phyloP scores from a whole-genome alignment of 1,284 basidiomycete genomes.

The Cryptococcus sp. region DNA sequence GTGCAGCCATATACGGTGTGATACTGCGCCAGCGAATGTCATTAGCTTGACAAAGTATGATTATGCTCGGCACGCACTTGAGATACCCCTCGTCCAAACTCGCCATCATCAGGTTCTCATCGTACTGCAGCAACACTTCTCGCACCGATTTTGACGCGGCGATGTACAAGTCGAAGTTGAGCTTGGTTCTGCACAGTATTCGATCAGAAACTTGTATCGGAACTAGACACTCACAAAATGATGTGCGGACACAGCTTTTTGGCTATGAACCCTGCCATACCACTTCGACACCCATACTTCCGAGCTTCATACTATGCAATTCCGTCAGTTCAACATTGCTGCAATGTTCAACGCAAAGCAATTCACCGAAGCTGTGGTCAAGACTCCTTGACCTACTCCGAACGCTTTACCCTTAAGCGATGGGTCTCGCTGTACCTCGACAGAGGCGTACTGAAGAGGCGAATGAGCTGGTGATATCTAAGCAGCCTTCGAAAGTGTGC shows the following conservation, averaged over 20 bases:
- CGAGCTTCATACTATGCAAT: constrained; percentile 77
- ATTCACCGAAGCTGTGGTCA: constrained; percentile 68
- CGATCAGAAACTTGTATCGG: constrained; percentile 1
- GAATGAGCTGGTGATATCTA: not conserved
- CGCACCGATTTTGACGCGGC: constrained; percentile 64
- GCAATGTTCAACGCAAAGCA: not conserved
- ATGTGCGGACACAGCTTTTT: constrained; percentile 91
- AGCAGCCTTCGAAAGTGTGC: constrained; percentile 7
- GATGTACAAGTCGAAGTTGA: constrained; percentile 64
- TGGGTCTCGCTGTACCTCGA: constrained; percentile 73
- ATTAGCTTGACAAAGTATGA: not conserved
- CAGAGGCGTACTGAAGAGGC: constrained; percentile 46
- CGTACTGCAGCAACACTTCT: constrained; percentile 61
- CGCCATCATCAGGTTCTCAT: constrained; percentile 74
- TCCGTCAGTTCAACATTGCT: not conserved
- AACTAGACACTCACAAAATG: constrained; percentile 58
- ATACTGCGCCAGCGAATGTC: constrained; percentile 23
- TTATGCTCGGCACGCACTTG: constrained; percentile 61
- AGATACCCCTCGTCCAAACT: constrained; percentile 87
- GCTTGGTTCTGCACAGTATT: constrained; percentile 56
- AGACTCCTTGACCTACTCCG: constrained; percentile 73
- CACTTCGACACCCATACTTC: constrained; percentile 81
- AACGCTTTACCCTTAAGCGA: constrained; percentile 79
- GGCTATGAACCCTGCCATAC: constrained; percentile 91
- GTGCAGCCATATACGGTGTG: constrained; percentile 66